A percentile compares a stretch with the other conserved stretches of the same genome.
Evolutionary conservation across 306 rosid species (phyloP).

Genomic region (Sicyos edulis): DNA sequence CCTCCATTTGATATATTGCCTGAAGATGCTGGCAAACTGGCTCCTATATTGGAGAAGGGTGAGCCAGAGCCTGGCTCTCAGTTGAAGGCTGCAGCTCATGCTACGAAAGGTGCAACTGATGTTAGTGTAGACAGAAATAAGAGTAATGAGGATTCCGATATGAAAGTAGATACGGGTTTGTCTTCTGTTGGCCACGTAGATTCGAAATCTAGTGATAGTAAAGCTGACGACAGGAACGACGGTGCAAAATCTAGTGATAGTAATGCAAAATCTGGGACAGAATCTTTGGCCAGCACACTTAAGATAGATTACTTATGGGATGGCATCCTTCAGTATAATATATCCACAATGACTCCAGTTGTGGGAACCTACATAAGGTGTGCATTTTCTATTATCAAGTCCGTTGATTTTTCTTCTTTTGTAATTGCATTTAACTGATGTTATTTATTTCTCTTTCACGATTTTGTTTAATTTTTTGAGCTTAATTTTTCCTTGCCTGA

Average conservation of each 20-base stretch:
- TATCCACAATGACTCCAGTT: conserved; percentile 51
- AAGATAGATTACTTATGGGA: conserved; percentile 65
- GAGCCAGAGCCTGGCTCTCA: conserved; percentile 38
- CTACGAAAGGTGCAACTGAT: conserved; percentile 30
- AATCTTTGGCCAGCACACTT: conserved; percentile 22
- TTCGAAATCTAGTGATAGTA: conserved; percentile 24
- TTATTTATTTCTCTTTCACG: neutral
- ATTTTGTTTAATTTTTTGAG: neutral
- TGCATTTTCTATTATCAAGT: conserved; percentile 15
- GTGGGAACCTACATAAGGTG: conserved; percentile 71
- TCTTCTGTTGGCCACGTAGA: conserved; percentile 17
- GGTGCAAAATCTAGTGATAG: conserved; percentile 31
- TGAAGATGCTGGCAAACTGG: conserved; percentile 37
- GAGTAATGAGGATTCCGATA: neutral
- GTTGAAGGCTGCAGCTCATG: conserved; percentile 34
- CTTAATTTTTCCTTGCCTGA: neutral
- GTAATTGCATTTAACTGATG: neutral
- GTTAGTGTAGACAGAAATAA: conserved; percentile 16
- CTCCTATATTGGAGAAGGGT: conserved; percentile 37
- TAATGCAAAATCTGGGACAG: conserved; percentile 31
- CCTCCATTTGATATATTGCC: conserved; percentile 68
- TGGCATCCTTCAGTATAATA: conserved; percentile 67
- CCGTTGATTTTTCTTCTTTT: neutral
- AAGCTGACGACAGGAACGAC: conserved; percentile 24
- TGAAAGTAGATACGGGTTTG: conserved; percentile 24